Evolutionary conservation across 106 monocot genomes (phyloP).

Genomic region (Ottelia alismoides): DNA sequence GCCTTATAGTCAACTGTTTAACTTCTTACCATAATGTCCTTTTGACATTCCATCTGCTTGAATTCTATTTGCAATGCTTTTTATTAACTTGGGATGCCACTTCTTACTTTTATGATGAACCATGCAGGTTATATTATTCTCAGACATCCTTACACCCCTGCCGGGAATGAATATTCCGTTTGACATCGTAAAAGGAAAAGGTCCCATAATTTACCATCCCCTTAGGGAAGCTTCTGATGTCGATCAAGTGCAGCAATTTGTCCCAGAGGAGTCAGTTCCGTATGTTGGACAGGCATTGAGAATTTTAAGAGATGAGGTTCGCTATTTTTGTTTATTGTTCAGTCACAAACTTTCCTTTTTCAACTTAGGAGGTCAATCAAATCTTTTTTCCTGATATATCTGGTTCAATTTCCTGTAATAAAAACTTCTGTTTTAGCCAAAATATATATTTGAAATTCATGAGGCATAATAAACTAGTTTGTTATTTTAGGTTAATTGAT

Average conservation of each 20-base stretch:
- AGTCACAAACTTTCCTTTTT: neutral
- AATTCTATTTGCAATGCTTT: too few relatives aligned
- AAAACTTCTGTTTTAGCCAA: too few relatives aligned
- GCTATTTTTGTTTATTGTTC: neutral
- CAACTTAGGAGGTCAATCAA: neutral
- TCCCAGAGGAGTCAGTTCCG: conserved; percentile 76
- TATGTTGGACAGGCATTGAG: conserved; percentile 87
- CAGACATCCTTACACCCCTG: conserved; percentile 88
- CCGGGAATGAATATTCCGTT: conserved; percentile 98
- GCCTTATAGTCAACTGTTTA: too few relatives aligned
- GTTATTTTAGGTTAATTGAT: too few relatives aligned
- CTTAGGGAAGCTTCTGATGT: conserved; percentile 63
- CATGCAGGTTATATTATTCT: conserved; percentile 92
- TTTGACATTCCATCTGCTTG: too few relatives aligned
- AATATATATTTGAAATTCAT: too few relatives aligned
- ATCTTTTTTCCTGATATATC: too few relatives aligned
- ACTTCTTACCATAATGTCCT: too few relatives aligned
- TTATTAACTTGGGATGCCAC: too few relatives aligned
- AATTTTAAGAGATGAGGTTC: conserved; percentile 58
- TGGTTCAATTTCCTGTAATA: too few relatives aligned
- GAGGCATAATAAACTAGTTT: too few relatives aligned
- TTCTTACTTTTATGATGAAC: too few relatives aligned
- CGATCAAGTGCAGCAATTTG: conserved; percentile 67
- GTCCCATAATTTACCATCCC: conserved; percentile 73
- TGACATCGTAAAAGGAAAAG: conserved; percentile 98